Evolutionary conservation across 2,329 filamentous ascomycete genomes (phyloP), one percentile per base, ranked within the genome.

Genomic region (Dendrostoma leiphaemia): DNA sequence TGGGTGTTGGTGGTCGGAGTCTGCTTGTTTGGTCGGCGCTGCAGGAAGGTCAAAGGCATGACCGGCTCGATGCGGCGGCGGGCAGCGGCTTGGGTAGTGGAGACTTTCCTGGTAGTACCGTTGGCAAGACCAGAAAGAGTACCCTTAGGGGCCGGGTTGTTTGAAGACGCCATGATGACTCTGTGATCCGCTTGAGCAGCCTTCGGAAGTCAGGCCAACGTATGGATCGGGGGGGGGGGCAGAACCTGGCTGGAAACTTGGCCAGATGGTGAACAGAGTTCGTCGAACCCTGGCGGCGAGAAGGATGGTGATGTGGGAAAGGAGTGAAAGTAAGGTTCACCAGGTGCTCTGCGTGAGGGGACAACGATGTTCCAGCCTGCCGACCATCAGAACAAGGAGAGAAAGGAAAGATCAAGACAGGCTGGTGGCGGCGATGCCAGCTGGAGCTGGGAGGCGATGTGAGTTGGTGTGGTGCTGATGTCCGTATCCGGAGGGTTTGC

Each of bases 21-120:
- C n/a, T n/a, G n/a, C n/a, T n/a, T n/a, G 31, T 52, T 55, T 38
- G 53, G 44, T 19, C 48, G 52, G 46, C 52, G 56, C 23, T 55
- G 52, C 31, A 55, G 44, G 34, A 48, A 58, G 37, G 56, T 48
- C 45, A 58, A 48, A 23, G 56, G 56, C 19, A 58, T 51, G 44
- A 37, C 48, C 4, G 56, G 56, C 49, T 56, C 54, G 50, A 56
- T 41, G 19, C 54, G 54, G 32, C 40, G 43, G 41, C 56, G 56
- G 15, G 35, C 32, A 21, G 48, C n/a, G 23, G 55, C 37, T 32
- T 38, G 40, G 23, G 47, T 48, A 50, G 52, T 28, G n/a, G 31
- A 47, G 31, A 45, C 23, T 26, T 31, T 49, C 31, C 31, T 43
- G 13, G 12, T 31, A 43, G 40, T 6, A 3, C 47, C 15, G 17